These are phyloP conservation scores for Hericium erinaceus DNA, from an alignment of 768 basidiomycete genomes.

Conservation along the genomic window DNA sequence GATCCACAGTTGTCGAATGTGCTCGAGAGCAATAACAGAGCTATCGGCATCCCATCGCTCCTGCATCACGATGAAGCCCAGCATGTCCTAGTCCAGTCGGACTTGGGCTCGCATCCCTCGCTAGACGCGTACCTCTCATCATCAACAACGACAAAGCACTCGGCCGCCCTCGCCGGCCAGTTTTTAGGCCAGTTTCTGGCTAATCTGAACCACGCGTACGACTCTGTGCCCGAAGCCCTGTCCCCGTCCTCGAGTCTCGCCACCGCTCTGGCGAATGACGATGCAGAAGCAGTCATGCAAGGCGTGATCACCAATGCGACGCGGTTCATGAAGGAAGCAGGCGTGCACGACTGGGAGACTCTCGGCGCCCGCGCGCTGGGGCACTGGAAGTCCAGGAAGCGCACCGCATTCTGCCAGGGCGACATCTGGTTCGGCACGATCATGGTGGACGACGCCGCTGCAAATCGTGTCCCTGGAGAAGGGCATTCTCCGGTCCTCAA, in stretches of 20 bases:
- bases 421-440: conserved; percentile 13
- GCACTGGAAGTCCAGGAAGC: conserved; percentile 9
- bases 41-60: neutral
- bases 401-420: conserved; percentile 11
- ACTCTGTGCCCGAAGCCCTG: neutral
- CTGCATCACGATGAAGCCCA: neutral
- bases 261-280: neutral
- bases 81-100: neutral
- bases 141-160: neutral
- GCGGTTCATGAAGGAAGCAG: conserved; percentile 2
- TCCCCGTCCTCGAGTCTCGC: neutral
- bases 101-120: neutral
- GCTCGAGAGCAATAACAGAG: neutral
- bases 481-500: neutral
- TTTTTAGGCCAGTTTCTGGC: neutral
- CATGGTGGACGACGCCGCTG: neutral
- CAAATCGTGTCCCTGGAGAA: neutral
- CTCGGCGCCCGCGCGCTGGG: conserved; percentile 7
- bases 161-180: neutral
- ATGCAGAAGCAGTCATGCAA: neutral
- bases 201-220: neutral
- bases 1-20: neutral
- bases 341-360: conserved; percentile 8
- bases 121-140: neutral
- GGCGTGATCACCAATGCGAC: neutral